phyloP scores from a whole-genome alignment of 441 rosid genomes.

The Cnidoscolus chayamansa region DNA sequence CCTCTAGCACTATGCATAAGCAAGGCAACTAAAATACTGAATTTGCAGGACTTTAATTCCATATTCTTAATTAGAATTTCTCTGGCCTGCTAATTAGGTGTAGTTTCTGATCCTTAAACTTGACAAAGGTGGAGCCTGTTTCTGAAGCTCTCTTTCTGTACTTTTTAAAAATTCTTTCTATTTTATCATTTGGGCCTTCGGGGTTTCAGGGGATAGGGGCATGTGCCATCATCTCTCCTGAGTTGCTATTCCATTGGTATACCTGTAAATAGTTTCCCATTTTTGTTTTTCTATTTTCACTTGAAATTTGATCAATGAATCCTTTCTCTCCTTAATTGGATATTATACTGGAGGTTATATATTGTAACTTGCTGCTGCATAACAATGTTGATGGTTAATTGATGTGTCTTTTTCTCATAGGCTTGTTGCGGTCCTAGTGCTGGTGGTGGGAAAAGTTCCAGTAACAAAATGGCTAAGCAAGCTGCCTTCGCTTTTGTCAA shows the following conservation, averaged over 20 bases:
- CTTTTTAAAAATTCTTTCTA: too few relatives aligned
- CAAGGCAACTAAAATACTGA: slow-evolving; percentile 4
- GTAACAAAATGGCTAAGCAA: slow-evolving; percentile 78
- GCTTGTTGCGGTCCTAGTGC: slow-evolving; percentile 60
- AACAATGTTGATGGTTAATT: slow-evolving; percentile 14
- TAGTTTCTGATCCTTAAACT: slow-evolving; percentile 1
- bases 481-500: slow-evolving; percentile 78
- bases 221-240: not conserved
- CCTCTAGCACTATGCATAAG: not conserved
- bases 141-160: too few relatives aligned
- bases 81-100: slow-evolving; percentile 2
- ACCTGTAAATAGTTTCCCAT: not conserved
- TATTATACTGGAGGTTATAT: slow-evolving; percentile 8
- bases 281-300: not conserved
- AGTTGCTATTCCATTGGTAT: slow-evolving; percentile 1
- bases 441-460: slow-evolving; percentile 69
- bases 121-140: not conserved
- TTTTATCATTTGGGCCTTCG: too few relatives aligned
- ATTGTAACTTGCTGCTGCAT: not conserved
- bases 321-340: slow-evolving; percentile 14
- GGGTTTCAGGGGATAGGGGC: not conserved
- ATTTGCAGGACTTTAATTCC: slow-evolving; percentile 1
- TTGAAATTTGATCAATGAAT: not conserved
- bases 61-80: not conserved
- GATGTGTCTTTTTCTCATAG: slow-evolving; percentile 39